Conservation (phyloP, 2,329 filamentous ascomycete species). For the Pyrenochaeta sp. region DNA sequence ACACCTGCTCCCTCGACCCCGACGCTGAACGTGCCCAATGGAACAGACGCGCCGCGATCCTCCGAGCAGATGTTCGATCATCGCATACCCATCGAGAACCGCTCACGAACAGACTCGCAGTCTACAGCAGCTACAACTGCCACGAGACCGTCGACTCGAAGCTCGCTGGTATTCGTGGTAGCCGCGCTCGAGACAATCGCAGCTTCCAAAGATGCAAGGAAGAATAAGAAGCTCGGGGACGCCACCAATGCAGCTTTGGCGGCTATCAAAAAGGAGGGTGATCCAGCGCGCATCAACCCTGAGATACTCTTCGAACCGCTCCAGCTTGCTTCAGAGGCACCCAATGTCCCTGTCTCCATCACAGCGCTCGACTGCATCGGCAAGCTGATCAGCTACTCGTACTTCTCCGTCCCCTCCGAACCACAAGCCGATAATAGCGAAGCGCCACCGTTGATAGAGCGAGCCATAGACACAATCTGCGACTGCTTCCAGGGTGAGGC, state of each 20-base stretch:
- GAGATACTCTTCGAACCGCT: slow-evolving; percentile 92
- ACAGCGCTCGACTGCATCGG: slow-evolving; percentile 96
- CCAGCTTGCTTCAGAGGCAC: slow-evolving; percentile 86
- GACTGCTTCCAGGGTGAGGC: slow-evolving; percentile 98
- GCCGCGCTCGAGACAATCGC: slow-evolving; percentile 92
- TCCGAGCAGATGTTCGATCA: slow-evolving; percentile 48
- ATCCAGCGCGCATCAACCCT: slow-evolving; percentile 82
- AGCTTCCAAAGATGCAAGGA: slow-evolving; percentile 87
- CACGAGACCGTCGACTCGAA: slow-evolving; percentile 72
- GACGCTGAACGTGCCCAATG: slow-evolving; percentile 34
- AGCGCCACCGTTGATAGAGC: slow-evolving; percentile 83
- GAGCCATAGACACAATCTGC: slow-evolving; percentile 98
- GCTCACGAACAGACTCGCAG: slow-evolving; percentile 67
- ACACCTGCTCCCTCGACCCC: slow-evolving; percentile 34
- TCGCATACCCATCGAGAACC: slow-evolving; percentile 36
- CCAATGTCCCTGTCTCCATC: slow-evolving; percentile 85
- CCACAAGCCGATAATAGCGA: slow-evolving; percentile 46
- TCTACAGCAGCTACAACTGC: slow-evolving; percentile 62
- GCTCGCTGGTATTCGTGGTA: slow-evolving; percentile 94
- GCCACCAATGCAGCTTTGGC: slow-evolving; percentile 81
- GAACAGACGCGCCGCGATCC: slow-evolving; percentile 40
- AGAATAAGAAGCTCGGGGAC: slow-evolving; percentile 83
- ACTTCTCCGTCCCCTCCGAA: slow-evolving; percentile 79
- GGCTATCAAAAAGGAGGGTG: slow-evolving; percentile 81
- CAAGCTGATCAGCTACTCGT: slow-evolving; percentile 98